Percentiles rank a stretch among this genome's conserved stretches.
phyloP scores from a whole-genome alignment of 345 rosid genomes.

The Angophora floribunda region DNA sequence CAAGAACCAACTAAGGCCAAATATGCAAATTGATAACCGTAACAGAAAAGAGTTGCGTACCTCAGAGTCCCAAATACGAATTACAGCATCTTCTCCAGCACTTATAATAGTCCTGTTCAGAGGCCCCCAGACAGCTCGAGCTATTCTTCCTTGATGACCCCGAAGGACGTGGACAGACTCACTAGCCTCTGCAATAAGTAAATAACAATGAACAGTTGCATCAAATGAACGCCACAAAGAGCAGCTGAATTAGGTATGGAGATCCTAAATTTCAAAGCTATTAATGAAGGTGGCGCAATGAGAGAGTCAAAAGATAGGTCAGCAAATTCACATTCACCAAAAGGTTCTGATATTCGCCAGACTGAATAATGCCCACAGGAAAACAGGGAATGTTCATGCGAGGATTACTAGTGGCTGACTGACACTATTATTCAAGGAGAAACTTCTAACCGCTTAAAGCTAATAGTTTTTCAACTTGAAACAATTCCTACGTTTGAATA shows the following conservation, averaged over 20 bases:
- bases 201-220: background rate
- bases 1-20: background rate
- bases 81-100: constrained; percentile 75
- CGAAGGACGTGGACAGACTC: constrained; percentile 59
- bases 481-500: background rate
- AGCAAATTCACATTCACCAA: background rate
- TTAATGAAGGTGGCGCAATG: background rate
- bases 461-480: background rate
- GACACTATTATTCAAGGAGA: background rate
- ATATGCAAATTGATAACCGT: background rate
- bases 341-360: background rate
- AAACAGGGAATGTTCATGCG: background rate
- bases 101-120: constrained; percentile 73
- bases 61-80: constrained; percentile 97
- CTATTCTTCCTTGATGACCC: constrained; percentile 78
- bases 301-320: background rate
- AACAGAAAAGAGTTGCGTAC: constrained; percentile 9
- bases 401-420: background rate
- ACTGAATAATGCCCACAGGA: background rate
- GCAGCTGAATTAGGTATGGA: background rate
- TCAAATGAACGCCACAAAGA: background rate
- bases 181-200: constrained; percentile 34
- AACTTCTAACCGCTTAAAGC: background rate
- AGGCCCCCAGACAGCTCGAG: constrained; percentile 96
- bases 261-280: background rate